Percentiles rank a stretch among this genome's conserved stretches.
Evolutionary conservation across 805 yeast genomes (phyloP).

Genomic region (Kodamaea kakaduensis): DNA sequence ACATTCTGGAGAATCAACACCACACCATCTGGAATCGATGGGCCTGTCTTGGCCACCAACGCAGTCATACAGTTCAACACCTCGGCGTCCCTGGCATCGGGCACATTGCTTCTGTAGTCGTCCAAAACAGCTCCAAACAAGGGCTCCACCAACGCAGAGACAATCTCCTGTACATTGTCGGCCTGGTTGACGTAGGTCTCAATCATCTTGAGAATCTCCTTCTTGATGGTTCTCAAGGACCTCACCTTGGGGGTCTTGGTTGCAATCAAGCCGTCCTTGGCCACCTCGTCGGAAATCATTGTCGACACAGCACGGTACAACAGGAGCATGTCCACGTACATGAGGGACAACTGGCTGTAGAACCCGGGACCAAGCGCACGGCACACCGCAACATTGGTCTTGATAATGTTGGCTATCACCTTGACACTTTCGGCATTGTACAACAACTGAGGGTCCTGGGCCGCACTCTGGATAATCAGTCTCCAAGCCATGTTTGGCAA

Average conservation of each 20-base stretch:
- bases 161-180: slow-evolving; percentile 79
- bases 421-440: slow-evolving; percentile 81
- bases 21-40: slow-evolving; percentile 83
- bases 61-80: slow-evolving; percentile 93
- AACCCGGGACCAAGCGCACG: slow-evolving; percentile 91
- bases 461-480: slow-evolving; percentile 80
- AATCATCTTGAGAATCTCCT: slow-evolving; percentile 83
- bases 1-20: slow-evolving; percentile 83
- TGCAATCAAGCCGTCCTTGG: slow-evolving; percentile 78
- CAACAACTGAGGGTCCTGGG: slow-evolving; percentile 75
- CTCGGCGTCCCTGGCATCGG: slow-evolving; percentile 97
- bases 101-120: slow-evolving; percentile 83
- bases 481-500: slow-evolving; percentile 95
- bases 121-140: slow-evolving; percentile 79
- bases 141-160: slow-evolving; percentile 76
- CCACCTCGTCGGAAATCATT: slow-evolving; percentile 78
- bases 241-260: slow-evolving; percentile 94
- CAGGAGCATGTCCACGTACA: slow-evolving; percentile 85
- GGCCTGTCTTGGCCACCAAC: slow-evolving; percentile 82
- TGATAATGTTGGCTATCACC: slow-evolving; percentile 87
- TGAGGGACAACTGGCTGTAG: slow-evolving; percentile 78
- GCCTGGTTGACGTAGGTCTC: slow-evolving; percentile 88
- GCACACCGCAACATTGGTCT: slow-evolving; percentile 94
- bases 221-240: slow-evolving; percentile 92
- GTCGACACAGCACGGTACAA: slow-evolving; percentile 84